A percentile compares a stretch with the other conserved stretches of the same genome.
Conservation (phyloP, 1,139 yeast species). For the Diutina sp. region DNA sequence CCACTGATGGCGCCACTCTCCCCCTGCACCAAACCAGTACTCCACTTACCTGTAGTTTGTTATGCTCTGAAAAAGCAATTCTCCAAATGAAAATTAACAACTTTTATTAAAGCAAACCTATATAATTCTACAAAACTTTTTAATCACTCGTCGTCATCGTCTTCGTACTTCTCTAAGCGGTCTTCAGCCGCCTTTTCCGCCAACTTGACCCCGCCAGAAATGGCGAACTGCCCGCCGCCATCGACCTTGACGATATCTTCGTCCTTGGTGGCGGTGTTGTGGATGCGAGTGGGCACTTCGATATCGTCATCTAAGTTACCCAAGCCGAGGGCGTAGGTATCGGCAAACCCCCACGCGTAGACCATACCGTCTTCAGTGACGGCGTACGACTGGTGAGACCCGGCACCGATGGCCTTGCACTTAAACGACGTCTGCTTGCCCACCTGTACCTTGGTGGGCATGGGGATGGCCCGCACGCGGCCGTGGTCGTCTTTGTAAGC, state of each 20-base stretch:
- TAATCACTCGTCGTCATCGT: constrained; percentile 13
- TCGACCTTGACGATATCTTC: constrained; percentile 61
- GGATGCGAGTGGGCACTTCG: constrained; percentile 73
- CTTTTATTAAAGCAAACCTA: neutral
- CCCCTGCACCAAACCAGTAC: too few species aligned
- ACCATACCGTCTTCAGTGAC: constrained; percentile 73
- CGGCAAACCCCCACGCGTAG: constrained; percentile 97
- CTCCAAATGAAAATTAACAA: too few species aligned
- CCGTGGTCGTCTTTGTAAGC: constrained; percentile 74
- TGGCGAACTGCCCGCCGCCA: constrained; percentile 93
- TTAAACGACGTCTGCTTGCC: constrained; percentile 17
- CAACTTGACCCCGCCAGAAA: constrained; percentile 56
- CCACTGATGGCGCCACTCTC: too few species aligned
- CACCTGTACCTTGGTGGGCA: constrained; percentile 52
- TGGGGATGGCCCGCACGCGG: constrained; percentile 75
- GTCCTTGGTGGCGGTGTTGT: constrained; percentile 82
- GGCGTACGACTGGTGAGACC: constrained; percentile 89
- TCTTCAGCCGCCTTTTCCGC: neutral
- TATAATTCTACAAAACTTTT: neutral
- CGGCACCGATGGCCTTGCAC: constrained; percentile 59
- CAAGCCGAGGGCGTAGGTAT: constrained; percentile 88
- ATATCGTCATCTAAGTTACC: constrained; percentile 89
- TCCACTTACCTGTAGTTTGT: too few species aligned
- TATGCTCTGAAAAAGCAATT: too few species aligned
- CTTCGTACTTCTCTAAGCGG: constrained; percentile 28